Evolutionary conservation across 1,139 yeast genomes (phyloP), one percentile per base, ranked within the genome.

Genomic region (Candida tropicalis): DNA sequence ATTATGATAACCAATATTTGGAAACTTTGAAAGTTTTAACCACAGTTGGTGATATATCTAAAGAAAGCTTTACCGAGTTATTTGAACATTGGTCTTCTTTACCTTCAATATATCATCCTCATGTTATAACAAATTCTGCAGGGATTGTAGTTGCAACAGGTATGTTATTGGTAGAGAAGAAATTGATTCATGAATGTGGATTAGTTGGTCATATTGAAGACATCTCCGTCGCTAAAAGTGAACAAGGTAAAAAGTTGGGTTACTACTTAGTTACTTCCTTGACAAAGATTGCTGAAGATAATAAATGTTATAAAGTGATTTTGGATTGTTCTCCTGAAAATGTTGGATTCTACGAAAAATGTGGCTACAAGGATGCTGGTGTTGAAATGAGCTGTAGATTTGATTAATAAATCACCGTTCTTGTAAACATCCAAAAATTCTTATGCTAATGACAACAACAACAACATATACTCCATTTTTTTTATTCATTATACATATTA

Each of bases 151-250:
- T 71, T 3, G 75, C 77, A 39, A 71, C 77, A 0, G 79, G 79
- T 1, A 72, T 71, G 76, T 59, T 73, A 28, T 51, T 73, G 10
- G 63, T 86, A 13, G 95, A 86, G 56, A 68, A 66, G 41, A 86
- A 86, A 56, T 54, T 82, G 46, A 82, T 85, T 40, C 98, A 91
- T 61, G 79, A 72, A 39, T 83, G 95, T 62, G 96, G 96, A 0
- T 64, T 73, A 42, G 96, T 89, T 10, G 99, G 98, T 4, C 99
- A 93, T 65, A 86, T 93, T 49, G 99, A 93, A 60, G 99, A 93
- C 60, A 91, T 93, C 47, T 87, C 97, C 0, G 96, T 93, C 5
- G 77, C 82, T 26, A 63, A 65, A 28, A 66, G 75, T 12, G 89
- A 87, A 61, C 97, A 91, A 58, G 99, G 99, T 7, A 83, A 84